These are phyloP conservation scores for Carpinus viminea DNA, from an alignment of 306 rosid genomes.

Conservation along the genomic window DNA sequence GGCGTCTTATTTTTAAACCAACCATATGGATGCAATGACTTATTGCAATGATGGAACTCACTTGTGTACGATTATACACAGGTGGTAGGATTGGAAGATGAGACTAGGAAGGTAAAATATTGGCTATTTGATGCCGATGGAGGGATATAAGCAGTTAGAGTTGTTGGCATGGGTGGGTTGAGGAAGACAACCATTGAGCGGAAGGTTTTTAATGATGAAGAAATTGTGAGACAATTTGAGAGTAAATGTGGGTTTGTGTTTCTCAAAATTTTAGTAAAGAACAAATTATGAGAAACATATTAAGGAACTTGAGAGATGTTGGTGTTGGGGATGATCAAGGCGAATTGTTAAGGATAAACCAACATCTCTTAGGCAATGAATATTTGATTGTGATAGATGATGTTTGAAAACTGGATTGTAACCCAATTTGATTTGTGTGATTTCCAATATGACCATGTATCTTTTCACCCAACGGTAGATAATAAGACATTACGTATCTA, in stretches of 20 bases:
- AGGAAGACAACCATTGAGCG: constrained; percentile 39
- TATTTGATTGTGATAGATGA: constrained; percentile 41
- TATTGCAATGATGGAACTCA: constrained; percentile 33
- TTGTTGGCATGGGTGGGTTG: constrained; percentile 41
- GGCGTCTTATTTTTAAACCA: constrained; percentile 23
- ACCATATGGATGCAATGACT: constrained; percentile 19
- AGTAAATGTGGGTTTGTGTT: constrained; percentile 35
- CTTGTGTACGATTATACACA: constrained; percentile 42
- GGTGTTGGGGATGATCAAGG: constrained; percentile 21
- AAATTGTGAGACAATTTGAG: constrained; percentile 25
- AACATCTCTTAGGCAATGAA: constrained; percentile 28
- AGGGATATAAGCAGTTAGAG: constrained; percentile 29
- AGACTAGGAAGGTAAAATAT: constrained; percentile 27
- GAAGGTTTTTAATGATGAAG: constrained; percentile 29
- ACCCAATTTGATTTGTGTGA: too few relatives aligned
- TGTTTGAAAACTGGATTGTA: too few relatives aligned
- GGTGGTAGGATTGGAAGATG: constrained; percentile 41
- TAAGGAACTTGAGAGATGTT: constrained; percentile 35
- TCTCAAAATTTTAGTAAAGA: constrained; percentile 34
- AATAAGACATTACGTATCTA: too few relatives aligned
- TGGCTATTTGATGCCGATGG: constrained; percentile 32
- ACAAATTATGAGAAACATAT: constrained; percentile 34
- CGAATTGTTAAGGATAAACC: constrained; percentile 30
- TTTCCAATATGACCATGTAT: too few relatives aligned
- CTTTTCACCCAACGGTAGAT: too few relatives aligned